A percentile compares a stretch with the other conserved stretches of the same genome.
Conservation (phyloP, 2,329 filamentous ascomycete genomes). For the Venturia pyrina region DNA sequence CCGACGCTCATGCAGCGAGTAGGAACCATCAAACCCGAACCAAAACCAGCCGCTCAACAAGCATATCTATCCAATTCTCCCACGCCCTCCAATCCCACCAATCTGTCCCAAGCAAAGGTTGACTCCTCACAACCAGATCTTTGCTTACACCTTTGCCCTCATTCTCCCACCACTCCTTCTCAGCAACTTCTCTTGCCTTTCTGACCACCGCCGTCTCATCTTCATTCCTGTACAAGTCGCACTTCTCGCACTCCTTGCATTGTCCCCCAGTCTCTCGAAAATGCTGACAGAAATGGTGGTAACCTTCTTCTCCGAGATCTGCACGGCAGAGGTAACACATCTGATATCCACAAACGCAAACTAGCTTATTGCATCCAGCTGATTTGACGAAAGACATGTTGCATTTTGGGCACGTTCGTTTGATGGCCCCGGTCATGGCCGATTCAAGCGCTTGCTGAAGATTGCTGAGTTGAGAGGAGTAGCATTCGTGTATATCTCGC, state of each 20-base stretch:
- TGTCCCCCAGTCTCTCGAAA: slow-evolving; percentile 71
- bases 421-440: slow-evolving; percentile 86
- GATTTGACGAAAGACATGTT: slow-evolving; percentile 88
- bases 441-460: slow-evolving; percentile 85
- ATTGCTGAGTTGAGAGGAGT: slow-evolving; percentile 71
- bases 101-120: not conserved
- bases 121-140: not conserved
- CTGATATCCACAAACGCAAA: slow-evolving; percentile 88
- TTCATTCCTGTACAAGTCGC: slow-evolving; percentile 39
- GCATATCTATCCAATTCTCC: slow-evolving; percentile 17
- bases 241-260: slow-evolving; percentile 65
- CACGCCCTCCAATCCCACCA: slow-evolving; percentile 12
- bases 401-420: slow-evolving; percentile 88
- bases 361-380: slow-evolving; percentile 92
- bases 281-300: slow-evolving; percentile 92
- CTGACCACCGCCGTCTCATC: slow-evolving; percentile 35
- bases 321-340: slow-evolving; percentile 94
- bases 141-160: slow-evolving; percentile 11
- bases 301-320: slow-evolving; percentile 57
- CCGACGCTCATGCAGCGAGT: not conserved
- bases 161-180: slow-evolving; percentile 35
- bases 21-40: not conserved
- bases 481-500: slow-evolving; percentile 82
- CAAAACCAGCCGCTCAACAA: slow-evolving; percentile 16
- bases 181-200: slow-evolving; percentile 32